phyloP scores from a whole-genome alignment of 106 monocot genomes.

The Cymbidium sinense region DNA sequence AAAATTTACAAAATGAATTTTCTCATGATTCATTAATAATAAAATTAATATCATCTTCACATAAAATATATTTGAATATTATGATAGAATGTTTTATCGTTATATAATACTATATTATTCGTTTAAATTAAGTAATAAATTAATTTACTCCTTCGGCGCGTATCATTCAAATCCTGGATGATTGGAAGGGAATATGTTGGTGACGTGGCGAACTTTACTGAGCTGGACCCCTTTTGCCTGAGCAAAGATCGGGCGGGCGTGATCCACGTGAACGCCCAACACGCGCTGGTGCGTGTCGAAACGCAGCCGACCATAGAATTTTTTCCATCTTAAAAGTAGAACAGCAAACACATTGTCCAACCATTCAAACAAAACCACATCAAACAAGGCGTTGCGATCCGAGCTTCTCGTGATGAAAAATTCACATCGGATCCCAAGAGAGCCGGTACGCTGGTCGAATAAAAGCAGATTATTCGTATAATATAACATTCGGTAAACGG shows the following conservation, averaged over 20 bases:
- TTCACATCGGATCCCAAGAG: background rate
- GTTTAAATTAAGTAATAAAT: no score
- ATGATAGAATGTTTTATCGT: no score
- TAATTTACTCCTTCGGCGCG: no score
- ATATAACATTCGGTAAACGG: background rate
- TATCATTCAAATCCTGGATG: no score
- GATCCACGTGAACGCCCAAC: background rate
- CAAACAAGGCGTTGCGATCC: background rate
- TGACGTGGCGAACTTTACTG: background rate
- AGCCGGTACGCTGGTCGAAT: background rate
- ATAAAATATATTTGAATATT: no score
- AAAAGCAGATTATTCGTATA: background rate
- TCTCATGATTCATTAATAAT: no score
- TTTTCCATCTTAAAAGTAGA: background rate
- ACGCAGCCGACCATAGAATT: background rate
- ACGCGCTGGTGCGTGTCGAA: background rate
- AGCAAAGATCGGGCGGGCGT: background rate
- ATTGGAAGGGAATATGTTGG: background rate
- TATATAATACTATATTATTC: no score
- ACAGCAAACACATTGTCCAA: background rate
- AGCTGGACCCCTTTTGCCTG: background rate
- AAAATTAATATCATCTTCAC: no score
- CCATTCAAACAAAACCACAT: background rate
- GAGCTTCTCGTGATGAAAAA: background rate
- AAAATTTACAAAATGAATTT: no score